Percentiles rank a stretch among this genome's conserved stretches.
phyloP scores from a whole-genome alignment of 2,329 filamentous ascomycete species.

The Fonsecaea pedrosoi region DNA sequence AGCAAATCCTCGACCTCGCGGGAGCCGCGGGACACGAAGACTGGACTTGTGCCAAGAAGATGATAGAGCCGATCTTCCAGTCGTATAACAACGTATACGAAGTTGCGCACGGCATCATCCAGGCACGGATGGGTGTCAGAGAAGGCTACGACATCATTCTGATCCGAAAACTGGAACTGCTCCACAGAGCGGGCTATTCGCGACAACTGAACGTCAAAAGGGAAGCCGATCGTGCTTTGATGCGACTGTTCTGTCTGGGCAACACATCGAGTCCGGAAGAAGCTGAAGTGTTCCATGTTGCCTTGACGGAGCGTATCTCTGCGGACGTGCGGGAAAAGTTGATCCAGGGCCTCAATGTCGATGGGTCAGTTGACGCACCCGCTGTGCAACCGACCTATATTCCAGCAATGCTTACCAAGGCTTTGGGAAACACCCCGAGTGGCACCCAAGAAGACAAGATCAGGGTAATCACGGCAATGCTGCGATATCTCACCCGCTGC shows the following conservation, averaged over 20 bases:
- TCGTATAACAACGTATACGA: constrained; percentile 43
- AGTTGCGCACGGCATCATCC: constrained; percentile 41
- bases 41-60: constrained; percentile 39
- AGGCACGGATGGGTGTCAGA: constrained; percentile 30
- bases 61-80: constrained; percentile 45
- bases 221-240: constrained; percentile 43
- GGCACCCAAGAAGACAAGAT: constrained; percentile 25
- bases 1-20: constrained; percentile 49
- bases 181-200: constrained; percentile 40
- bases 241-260: constrained; percentile 48
- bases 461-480: constrained; percentile 26
- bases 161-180: constrained; percentile 37
- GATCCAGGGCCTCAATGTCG: constrained; percentile 44
- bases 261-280: constrained; percentile 40
- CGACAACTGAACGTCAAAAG: constrained; percentile 38
- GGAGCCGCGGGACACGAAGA: constrained; percentile 45
- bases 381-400: constrained; percentile 49
- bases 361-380: constrained; percentile 43
- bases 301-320: constrained; percentile 40
- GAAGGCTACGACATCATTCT: constrained; percentile 46
- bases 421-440: constrained; percentile 22
- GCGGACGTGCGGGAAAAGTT: constrained; percentile 34
- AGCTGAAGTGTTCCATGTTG: constrained; percentile 42
- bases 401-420: constrained; percentile 46
- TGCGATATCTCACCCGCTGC: constrained; percentile 34